phyloP scores from a whole-genome alignment of 148 eudicot genomes.

The Nyssa sinensis region DNA sequence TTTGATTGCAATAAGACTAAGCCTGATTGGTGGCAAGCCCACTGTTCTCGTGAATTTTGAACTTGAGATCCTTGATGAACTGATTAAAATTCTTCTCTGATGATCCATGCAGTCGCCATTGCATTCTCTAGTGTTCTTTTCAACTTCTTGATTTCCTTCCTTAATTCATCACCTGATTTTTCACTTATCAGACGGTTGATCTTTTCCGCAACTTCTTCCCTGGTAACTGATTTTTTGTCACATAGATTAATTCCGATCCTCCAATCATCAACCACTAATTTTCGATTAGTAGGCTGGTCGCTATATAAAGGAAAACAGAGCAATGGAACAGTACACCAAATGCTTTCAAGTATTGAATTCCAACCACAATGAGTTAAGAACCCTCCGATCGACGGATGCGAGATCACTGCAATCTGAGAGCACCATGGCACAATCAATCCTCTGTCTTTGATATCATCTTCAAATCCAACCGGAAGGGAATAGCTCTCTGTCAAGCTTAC shows the following conservation, averaged over 20 bases:
- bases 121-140: neutral
- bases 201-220: neutral
- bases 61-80: neutral
- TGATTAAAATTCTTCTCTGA: neutral
- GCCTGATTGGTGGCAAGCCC: neutral
- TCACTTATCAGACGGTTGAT: neutral
- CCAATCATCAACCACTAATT: conserved; percentile 7
- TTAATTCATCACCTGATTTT: neutral
- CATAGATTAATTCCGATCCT: neutral
- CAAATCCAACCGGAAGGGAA: neutral
- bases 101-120: neutral
- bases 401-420: neutral
- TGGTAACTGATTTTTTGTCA: neutral
- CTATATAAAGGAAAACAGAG: neutral
- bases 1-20: too few relatives aligned
- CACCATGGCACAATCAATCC: neutral
- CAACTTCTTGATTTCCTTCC: neutral
- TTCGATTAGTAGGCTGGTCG: neutral
- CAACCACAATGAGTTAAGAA: neutral
- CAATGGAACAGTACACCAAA: neutral
- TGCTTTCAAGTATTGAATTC: neutral
- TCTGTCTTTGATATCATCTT: neutral
- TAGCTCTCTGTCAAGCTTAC: neutral
- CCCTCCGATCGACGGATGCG: neutral
- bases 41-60: neutral